Base-by-base conservation (phyloP, 495 filamentous ascomycete genomes). In the Peziza echinospora region DNA sequence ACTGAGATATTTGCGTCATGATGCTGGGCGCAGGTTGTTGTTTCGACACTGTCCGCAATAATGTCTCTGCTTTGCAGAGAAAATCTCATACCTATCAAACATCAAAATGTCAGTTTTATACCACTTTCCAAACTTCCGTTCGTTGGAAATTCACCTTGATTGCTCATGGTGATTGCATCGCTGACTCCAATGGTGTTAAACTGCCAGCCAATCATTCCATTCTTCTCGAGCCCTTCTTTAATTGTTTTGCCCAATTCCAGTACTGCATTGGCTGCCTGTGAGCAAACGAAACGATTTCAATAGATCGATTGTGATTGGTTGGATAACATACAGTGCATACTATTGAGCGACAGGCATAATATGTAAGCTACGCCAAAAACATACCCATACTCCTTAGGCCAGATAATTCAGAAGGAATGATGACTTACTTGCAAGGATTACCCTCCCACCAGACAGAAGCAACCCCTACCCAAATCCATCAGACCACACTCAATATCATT, bases 381-480 rank as follows among this genome's bases (percentile, higher is more conserved):
- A 13, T 37, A 37, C 13, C 30, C 13, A 37, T 11, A 37, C 30
- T 2, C 30, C 30, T 37, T 11, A 37, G 30, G 5, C 5, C n/a
- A 5, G 21, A 9, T 21, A 21, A 28, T 30, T 24, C 5, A 34
- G 26, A 26, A 43, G 45, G 25, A 26, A 34, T 37, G 19, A n/a
- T n/a, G 41, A 54, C 57, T 48, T 54, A 62, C 63, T 84, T 84
- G 67, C 80, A 85, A 25, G 89, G 84, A 60, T 97, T 97, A 23
- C 89, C 89, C 62, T 97, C 89, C 85, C 86, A 97, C 86, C 87
- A 94, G 2, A 94, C 84, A 5, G 82, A 83, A 5, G 86, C 80
- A 49, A 76, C 67, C 22, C 59, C 56, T 61, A 56, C 28, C n/a
- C n/a, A n/a, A n/a, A n/a, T n/a, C n/a, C n/a, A n/a, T n/a, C n/a